Base-by-base conservation (phyloP, 345 rosid genomes). In the Syzygium oleosum region DNA sequence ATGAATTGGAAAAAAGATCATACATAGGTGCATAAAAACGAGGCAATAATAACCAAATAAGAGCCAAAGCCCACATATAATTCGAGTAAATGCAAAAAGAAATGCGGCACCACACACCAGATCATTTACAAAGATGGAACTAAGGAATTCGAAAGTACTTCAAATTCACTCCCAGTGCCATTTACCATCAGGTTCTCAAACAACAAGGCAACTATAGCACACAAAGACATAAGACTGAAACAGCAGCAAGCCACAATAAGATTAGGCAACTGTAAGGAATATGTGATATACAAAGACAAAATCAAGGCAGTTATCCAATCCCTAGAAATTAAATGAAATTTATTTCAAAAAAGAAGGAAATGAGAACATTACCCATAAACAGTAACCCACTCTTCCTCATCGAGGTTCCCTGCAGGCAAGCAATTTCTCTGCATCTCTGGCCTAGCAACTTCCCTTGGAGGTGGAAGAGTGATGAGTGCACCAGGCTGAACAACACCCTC, bases 301-400 rank as follows among this genome's bases (percentile, higher is more conserved):
- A 85, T 84, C 83, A 9, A 73, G 25, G 38, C 49, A 73, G 25
- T 22, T 38, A 38, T 73, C 49, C 65, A 85, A 54, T 34, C 21
- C n/a, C 16, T n/a, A 54, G 49, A 54, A 85, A 2, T 85, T 38
- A n/a, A 17, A 51, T 3, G n/a, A 58, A 52, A 85, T 31, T 53
- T 31, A 85, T 54, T 38, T 10, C n/a, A 58, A 46, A 85, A 54
- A 85, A 34, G 63, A 86, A 86, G 80, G 56, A 22, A 49, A 51
- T 14, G 56, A 61, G 87, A 17, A 61, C 68, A 68, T 86, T 94
- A 96, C 99, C 99, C 99, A 89, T 96, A 98, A 87, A 98, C 98
- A 77, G 99, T 98, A 90, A 96, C 96, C 99, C 99, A 98, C 89
- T 96, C 98, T 93, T 96, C 99, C 90, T 95, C 98, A 51, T 96